Conservation (phyloP, 2,329 filamentous ascomycete species). For the Pyricularia grisea region DNA sequence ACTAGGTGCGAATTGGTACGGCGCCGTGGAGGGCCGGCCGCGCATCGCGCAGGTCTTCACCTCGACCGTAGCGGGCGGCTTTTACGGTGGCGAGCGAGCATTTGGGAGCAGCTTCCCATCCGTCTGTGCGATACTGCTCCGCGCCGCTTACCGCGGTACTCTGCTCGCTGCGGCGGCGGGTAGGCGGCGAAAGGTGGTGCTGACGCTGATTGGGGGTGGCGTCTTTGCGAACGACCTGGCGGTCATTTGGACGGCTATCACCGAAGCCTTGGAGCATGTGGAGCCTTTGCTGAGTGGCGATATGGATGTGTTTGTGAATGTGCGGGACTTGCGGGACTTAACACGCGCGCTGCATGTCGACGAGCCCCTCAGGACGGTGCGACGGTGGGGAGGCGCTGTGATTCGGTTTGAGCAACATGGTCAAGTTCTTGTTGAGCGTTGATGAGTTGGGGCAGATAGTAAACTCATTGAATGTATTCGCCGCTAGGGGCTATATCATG, state of each 20-base stretch:
- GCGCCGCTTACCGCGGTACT: neutral
- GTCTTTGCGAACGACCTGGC: neutral
- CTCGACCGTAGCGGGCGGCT: neutral
- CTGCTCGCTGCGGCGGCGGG: neutral
- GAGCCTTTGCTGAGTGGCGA: neutral
- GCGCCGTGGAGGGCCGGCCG: neutral
- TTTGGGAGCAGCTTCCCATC: neutral
- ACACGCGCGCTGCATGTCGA: neutral
- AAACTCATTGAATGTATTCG: neutral
- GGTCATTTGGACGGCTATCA: neutral
- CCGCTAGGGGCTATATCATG: too few relatives aligned
- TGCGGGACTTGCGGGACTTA: neutral
- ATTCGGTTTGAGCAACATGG: neutral
- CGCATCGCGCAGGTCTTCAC: neutral
- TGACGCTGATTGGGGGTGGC: neutral
- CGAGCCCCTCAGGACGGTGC: neutral
- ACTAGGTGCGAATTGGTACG: neutral
- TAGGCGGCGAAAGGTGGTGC: neutral
- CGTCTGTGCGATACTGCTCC: neutral
- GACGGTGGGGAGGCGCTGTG: neutral
- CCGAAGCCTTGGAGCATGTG: neutral
- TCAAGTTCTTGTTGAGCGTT: neutral
- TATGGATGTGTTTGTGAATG: neutral
- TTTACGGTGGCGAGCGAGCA: neutral
- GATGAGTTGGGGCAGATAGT: neutral